These are phyloP conservation scores for Bryum argenteum DNA, from an alignment of 225 moss, liverwort and hornwort species.

Conservation along the genomic window DNA sequence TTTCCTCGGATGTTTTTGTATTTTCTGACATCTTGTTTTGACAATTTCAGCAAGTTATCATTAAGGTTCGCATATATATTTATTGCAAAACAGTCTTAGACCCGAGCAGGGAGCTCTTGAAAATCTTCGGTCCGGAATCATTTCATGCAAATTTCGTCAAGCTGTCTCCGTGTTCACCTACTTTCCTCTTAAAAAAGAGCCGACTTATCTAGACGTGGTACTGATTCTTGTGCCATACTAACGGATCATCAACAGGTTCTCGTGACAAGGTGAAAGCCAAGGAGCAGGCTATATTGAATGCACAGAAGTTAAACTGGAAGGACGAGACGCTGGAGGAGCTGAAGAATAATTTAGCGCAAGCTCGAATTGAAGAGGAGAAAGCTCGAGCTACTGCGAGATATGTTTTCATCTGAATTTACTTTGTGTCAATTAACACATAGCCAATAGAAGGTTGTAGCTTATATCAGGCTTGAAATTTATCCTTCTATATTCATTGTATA, in stretches of 20 bases:
- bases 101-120: background rate
- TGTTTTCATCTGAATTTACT: slow-evolving; percentile 23
- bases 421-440: background rate
- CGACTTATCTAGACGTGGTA: background rate
- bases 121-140: background rate
- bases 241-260: slow-evolving; percentile 33
- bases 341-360: slow-evolving; percentile 45
- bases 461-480: background rate
- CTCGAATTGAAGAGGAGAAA: slow-evolving; percentile 50
- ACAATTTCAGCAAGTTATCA: background rate
- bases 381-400: slow-evolving; percentile 53
- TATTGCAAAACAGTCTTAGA: background rate
- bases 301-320: slow-evolving; percentile 48
- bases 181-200: background rate
- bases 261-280: slow-evolving; percentile 50
- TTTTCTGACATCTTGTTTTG: background rate
- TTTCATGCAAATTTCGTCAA: background rate
- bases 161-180: background rate
- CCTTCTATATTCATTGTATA: background rate
- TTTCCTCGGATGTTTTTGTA: background rate
- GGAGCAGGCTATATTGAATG: slow-evolving; percentile 44
- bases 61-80: background rate
- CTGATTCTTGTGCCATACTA: background rate
- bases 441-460: background rate
- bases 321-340: slow-evolving; percentile 50